phyloP scores from a whole-genome alignment of 371 early-diverging fungal genomes.

The Gilbertella persicaria region DNA sequence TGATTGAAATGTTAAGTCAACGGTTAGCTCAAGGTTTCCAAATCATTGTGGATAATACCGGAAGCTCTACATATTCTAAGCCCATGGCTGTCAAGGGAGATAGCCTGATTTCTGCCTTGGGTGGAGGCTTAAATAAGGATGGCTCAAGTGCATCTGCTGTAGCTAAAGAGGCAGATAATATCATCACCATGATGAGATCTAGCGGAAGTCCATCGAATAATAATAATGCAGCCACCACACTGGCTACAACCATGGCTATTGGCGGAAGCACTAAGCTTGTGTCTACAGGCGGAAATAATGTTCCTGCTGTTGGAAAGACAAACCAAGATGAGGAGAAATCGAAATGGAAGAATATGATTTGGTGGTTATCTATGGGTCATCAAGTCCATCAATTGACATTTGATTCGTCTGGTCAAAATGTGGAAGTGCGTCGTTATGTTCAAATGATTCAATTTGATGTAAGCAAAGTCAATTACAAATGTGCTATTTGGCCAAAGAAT shows the following conservation, averaged over 20 bases:
- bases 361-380: constrained; percentile 82
- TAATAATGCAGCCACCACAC: constrained; percentile 6
- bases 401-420: constrained; percentile 72
- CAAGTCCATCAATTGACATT: constrained; percentile 80
- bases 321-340: constrained; percentile 28
- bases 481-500: constrained; percentile 88
- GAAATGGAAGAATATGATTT: constrained; percentile 54
- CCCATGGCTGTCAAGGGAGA: constrained; percentile 11
- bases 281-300: neutral
- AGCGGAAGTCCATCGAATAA: constrained; percentile 10
- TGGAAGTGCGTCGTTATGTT: constrained; percentile 90
- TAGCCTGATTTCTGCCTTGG: constrained; percentile 8
- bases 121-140: constrained; percentile 20
- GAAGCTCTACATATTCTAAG: constrained; percentile 26
- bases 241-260: constrained; percentile 7
- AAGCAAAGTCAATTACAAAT: constrained; percentile 68
- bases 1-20: constrained; percentile 88
- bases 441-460: constrained; percentile 67
- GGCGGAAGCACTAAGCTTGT: constrained; percentile 13
- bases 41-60: constrained; percentile 67
- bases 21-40: constrained; percentile 95
- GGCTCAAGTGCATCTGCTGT: neutral
- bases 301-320: constrained; percentile 4
- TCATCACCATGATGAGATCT: constrained; percentile 1
- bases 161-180: neutral